Percentiles rank a stretch among this genome's conserved stretches.
Conservation (phyloP, 805 yeast genomes). For the Metschnikowia matae region DNA sequence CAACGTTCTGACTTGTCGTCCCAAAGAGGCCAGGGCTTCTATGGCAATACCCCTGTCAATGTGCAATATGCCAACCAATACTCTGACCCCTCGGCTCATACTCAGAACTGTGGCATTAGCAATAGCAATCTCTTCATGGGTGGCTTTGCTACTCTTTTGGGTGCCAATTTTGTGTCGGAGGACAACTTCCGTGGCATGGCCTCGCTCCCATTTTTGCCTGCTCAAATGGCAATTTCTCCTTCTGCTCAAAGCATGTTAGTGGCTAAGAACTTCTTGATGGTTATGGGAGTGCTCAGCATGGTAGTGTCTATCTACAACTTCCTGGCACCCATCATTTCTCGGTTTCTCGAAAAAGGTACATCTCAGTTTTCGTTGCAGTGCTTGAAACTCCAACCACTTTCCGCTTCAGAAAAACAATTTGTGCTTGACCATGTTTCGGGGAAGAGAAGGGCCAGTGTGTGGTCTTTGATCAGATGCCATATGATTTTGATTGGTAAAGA, state of each 20-base stretch:
- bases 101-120: not conserved
- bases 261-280: slow-evolving; percentile 1
- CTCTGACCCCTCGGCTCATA: not conserved
- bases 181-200: slow-evolving; percentile 44
- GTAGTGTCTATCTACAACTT: not conserved
- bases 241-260: not conserved
- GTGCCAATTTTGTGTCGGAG: slow-evolving; percentile 56
- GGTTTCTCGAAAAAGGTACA: not conserved
- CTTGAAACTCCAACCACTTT: not conserved
- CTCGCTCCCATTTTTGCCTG: slow-evolving; percentile 37
- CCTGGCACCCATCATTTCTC: not conserved
- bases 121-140: slow-evolving; percentile 49
- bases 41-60: slow-evolving; percentile 3
- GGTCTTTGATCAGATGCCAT: slow-evolving; percentile 24
- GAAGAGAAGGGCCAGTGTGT: slow-evolving; percentile 8
- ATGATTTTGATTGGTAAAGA: slow-evolving; percentile 27
- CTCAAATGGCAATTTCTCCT: not conserved
- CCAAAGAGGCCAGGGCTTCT: not conserved
- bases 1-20: not conserved
- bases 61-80: slow-evolving; percentile 1
- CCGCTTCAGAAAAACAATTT: slow-evolving; percentile 10
- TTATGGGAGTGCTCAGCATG: not conserved
- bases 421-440: slow-evolving; percentile 21
- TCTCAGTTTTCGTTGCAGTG: not conserved
- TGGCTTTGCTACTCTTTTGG: slow-evolving; percentile 61